Evolutionary conservation across 2,329 filamentous ascomycete species (phyloP).

Genomic region (Fusarium sarcochroum): DNA sequence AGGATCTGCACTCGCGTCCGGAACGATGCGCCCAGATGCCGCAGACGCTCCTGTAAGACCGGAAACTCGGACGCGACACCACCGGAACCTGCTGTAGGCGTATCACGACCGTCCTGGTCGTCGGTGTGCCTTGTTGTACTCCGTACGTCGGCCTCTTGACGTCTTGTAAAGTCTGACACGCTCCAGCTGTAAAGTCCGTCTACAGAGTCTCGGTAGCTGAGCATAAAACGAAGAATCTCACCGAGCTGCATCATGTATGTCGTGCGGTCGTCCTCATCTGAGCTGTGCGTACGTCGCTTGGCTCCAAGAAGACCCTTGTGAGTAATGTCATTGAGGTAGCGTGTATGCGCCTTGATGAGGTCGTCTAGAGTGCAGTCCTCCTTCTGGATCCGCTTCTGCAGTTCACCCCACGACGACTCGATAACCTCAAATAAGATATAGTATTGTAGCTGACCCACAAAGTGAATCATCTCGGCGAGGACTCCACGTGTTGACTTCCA

Average conservation of each 20-base stretch:
- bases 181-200: constrained; percentile 96
- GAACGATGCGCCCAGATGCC: constrained; percentile 82
- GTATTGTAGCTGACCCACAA: constrained; percentile 96
- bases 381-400: constrained; percentile 85
- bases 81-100: constrained; percentile 56
- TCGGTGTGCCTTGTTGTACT: constrained; percentile 67
- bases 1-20: constrained; percentile 82
- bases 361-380: constrained; percentile 95
- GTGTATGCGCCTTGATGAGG: constrained; percentile 90
- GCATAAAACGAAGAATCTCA: constrained; percentile 93
- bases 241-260: constrained; percentile 92
- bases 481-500: constrained; percentile 93
- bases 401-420: constrained; percentile 92
- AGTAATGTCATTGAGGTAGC: constrained; percentile 93
- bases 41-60: constrained; percentile 80
- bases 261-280: constrained; percentile 75
- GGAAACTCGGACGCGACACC: constrained; percentile 77
- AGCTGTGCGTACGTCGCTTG: constrained; percentile 61
- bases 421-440: constrained; percentile 99
- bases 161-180: constrained; percentile 91
- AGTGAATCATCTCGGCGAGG: constrained; percentile 98
- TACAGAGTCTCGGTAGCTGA: constrained; percentile 91
- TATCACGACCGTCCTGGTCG: constrained; percentile 41
- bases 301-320: constrained; percentile 94
- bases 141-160: constrained; percentile 88